Base-by-base conservation (phyloP, 768 basidiomycete genomes). In the Gloeophyllum trabeum region DNA sequence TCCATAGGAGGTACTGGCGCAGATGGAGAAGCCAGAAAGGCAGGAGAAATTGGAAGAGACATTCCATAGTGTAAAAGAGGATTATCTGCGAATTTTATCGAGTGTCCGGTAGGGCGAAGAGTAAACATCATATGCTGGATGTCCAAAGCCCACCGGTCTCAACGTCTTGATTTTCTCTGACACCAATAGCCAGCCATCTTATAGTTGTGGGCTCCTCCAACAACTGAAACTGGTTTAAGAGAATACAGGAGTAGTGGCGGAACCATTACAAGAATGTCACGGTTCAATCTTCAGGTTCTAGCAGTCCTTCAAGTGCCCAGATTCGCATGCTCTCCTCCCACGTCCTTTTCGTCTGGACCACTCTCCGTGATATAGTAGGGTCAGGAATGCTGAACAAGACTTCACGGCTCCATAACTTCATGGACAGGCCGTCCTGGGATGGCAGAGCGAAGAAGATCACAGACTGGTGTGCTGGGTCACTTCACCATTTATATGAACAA, bases 41-140 rank as follows among this genome's bases (percentile, higher is more conserved):
- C 70, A 88, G 42, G 79, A 87, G 45, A 94, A 92, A 57, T 65
- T 99, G 35, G 83, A 91, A 60, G 89, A 93, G 63, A 98, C 94
- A 4, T 99, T 88, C 63, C 79, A 84, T 52, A 80, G 69, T 45
- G 90, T 97, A 7, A 66, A 69, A 35, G 79, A 88, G 35, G 91
- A 92, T 57, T 99, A 99, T 52, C 65, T 69, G 53, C 73, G 92
- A 36, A 81, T 97, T 55, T 61, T 96, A 34, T 71, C 65, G 5
- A 64, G 72, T 60, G 59, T 80, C 18, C 43, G 48, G 26, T 55
- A 39, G 46, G 28, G 28, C 28, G 16, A 30, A 7, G 28, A 7
- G 7, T 30, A 7, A 30, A 16, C 28, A 16, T 16, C 28, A n/a
- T n/a, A n/a, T n/a, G n/a, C n/a, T n/a, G n/a, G n/a, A n/a, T n/a